A percentile compares a stretch with the other conserved stretches of the same genome.
phyloP scores from a whole-genome alignment of 352 stramenopile genomes.

The Pythium sukuiense region DNA sequence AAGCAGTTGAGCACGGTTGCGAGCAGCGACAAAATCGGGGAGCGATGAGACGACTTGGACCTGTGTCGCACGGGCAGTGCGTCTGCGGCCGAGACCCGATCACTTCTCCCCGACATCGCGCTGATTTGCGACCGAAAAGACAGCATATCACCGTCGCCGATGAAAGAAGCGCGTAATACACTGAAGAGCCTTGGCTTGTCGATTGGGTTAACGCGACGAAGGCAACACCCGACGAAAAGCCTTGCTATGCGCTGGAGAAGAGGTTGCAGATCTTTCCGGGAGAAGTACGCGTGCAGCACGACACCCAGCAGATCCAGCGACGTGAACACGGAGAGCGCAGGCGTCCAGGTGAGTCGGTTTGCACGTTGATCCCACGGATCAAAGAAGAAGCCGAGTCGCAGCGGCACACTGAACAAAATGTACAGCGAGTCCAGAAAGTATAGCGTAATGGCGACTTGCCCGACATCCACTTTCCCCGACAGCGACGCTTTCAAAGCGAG shows the following conservation, averaged over 20 bases:
- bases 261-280: slow-evolving; percentile 4
- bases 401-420: slow-evolving; percentile 32
- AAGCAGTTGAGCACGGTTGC: slow-evolving; percentile 30
- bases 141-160: slow-evolving; percentile 11
- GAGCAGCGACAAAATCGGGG: background rate
- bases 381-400: slow-evolving; percentile 45
- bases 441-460: slow-evolving; percentile 3
- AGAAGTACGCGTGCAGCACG: background rate
- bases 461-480: background rate
- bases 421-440: slow-evolving; percentile 35
- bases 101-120: slow-evolving; percentile 7
- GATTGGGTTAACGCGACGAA: slow-evolving; percentile 16
- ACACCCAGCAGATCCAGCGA: slow-evolving; percentile 23
- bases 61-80: slow-evolving; percentile 13
- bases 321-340: slow-evolving; percentile 31
- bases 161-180: slow-evolving; percentile 17
- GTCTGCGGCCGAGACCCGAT: slow-evolving; percentile 19
- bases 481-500: background rate
- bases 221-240: slow-evolving; percentile 3
- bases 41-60: slow-evolving; percentile 2
- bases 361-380: slow-evolving; percentile 33
- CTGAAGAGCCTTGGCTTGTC: slow-evolving; percentile 17
- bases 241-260: slow-evolving; percentile 6
- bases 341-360: slow-evolving; percentile 20
- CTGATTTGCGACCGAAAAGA: slow-evolving; percentile 16